These are phyloP conservation scores for Tetradesmus obliquus DNA, from an alignment of 139 green algal genomes.

Conservation along the genomic window DNA sequence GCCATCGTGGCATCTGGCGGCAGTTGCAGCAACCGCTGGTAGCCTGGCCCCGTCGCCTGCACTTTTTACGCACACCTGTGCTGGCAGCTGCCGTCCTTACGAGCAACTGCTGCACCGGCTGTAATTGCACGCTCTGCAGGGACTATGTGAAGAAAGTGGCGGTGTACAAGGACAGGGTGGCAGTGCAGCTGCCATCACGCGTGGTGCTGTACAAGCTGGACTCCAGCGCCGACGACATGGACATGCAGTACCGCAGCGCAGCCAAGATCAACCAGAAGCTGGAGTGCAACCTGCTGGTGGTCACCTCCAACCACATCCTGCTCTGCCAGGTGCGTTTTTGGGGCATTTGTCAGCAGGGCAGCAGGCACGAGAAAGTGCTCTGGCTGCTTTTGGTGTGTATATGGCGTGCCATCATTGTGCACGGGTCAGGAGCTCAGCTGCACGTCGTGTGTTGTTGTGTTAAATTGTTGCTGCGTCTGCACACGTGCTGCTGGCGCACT, in stretches of 20 bases:
- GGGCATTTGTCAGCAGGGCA: not conserved
- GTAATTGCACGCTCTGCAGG: slow-evolving; percentile 29
- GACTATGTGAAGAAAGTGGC: slow-evolving; percentile 89
- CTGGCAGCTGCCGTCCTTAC: too few species aligned
- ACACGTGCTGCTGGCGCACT: not conserved
- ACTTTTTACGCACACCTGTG: too few species aligned
- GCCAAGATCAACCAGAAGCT: slow-evolving; percentile 80
- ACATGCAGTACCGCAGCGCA: slow-evolving; percentile 73
- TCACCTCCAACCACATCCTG: slow-evolving; percentile 78
- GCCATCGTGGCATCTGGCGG: too few species aligned
- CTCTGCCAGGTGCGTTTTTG: slow-evolving; percentile 72
- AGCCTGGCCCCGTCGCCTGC: too few species aligned
- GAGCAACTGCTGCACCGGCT: too few species aligned
- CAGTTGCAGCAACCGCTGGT: too few species aligned
- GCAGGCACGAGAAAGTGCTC: not conserved
- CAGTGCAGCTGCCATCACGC: slow-evolving; percentile 80
- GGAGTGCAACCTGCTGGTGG: slow-evolving; percentile 91
- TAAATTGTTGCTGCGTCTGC: too few species aligned
- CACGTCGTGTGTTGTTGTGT: too few species aligned
- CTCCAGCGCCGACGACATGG: slow-evolving; percentile 55
- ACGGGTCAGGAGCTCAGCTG: too few species aligned
- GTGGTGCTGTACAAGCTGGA: slow-evolving; percentile 86
- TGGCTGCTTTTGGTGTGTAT: too few species aligned
- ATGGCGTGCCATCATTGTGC: too few species aligned
- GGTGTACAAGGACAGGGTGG: slow-evolving; percentile 85